phyloP scores from a whole-genome alignment of 345 rosid genomes.

The Salix udensis region DNA sequence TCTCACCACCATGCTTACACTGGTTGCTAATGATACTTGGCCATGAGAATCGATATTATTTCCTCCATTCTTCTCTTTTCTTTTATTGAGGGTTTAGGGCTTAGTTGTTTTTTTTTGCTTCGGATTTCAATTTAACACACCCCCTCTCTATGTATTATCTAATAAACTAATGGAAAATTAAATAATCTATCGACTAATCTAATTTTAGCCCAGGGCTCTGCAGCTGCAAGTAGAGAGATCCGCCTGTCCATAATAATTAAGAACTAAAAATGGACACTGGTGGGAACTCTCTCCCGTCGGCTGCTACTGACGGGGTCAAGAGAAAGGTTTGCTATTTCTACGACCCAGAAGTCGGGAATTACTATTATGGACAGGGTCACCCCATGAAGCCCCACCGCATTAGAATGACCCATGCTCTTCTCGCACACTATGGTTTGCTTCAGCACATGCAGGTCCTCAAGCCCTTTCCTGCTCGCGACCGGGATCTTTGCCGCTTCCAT shows the following conservation, averaged over 20 bases:
- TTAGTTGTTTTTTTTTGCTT: not conserved
- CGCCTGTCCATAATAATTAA: not conserved
- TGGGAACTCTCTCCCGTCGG: conserved; percentile 51
- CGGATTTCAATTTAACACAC: not conserved
- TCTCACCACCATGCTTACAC: not conserved
- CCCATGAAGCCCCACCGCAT: conserved; percentile 70
- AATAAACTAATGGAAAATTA: too few species aligned
- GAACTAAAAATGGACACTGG: conserved; percentile 46
- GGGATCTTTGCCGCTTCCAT: conserved; percentile 65
- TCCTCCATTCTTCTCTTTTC: not conserved
- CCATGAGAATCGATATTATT: not conserved
- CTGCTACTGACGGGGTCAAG: conserved; percentile 61
- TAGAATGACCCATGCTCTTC: conserved; percentile 63
- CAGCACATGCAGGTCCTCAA: conserved; percentile 64
- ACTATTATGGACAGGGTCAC: conserved; percentile 59
- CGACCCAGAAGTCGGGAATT: conserved; percentile 77
- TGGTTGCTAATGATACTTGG: not conserved
- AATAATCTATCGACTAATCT: not conserved
- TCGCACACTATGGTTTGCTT: conserved; percentile 64
- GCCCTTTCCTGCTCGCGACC: conserved; percentile 60
- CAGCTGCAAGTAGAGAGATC: not conserved
- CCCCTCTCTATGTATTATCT: not conserved
- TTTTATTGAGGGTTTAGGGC: not conserved
- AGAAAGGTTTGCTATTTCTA: conserved; percentile 62
- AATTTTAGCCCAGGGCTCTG: not conserved